Base-by-base conservation (phyloP, 306 rosid genomes). In the Aeschynomene evenia region DNA sequence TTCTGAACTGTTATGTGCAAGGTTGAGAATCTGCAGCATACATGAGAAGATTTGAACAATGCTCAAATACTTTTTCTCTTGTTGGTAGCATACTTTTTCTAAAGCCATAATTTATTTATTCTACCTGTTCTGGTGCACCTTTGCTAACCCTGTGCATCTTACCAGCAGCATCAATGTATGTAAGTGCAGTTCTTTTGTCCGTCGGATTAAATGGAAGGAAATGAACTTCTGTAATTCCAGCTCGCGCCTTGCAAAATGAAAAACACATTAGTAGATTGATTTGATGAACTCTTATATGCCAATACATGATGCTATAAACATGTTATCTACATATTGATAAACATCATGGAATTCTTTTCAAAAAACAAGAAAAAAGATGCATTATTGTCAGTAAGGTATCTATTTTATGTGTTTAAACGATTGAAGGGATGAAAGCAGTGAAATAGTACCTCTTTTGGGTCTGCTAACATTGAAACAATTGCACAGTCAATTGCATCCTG, bases 111-210 rank as follows among this genome's bases (percentile, higher is more conserved):
- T 63, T 53, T 36, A 31, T 18, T 45, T 45, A 45, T 45, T 45
- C 11, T 80, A 87, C 92, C 92, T 89, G 90, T 61, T 86, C 96
- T 23, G 90, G 92, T 80, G 96, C 92, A 61, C 96, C 96, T 81
- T 89, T 89, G 72, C 96, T 86, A 39, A 83, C 92, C 70, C 96
- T 84, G 21, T 85, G 88, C 87, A 83, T 85, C 36, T 81, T 85
- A 69, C 87, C 90, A 53, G 66, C 29, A 36, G 69, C 83, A 77
- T 86, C 92, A 34, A 64, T 37, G 61, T 86, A 89, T 53, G 96
- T 81, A 63, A 86, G 92, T 48, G 96, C 92, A 57, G 90, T 89
- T 79, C 92, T 89, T 73, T 86, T 89, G 67, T 85, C 90, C 4
- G 86, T 84, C 40, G 91, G 91, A 78, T 84, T 89, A 70, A 89